Evolutionary conservation across 116 monocot genomes (phyloP).

Genomic region (Phalaenopsis hybrid): DNA sequence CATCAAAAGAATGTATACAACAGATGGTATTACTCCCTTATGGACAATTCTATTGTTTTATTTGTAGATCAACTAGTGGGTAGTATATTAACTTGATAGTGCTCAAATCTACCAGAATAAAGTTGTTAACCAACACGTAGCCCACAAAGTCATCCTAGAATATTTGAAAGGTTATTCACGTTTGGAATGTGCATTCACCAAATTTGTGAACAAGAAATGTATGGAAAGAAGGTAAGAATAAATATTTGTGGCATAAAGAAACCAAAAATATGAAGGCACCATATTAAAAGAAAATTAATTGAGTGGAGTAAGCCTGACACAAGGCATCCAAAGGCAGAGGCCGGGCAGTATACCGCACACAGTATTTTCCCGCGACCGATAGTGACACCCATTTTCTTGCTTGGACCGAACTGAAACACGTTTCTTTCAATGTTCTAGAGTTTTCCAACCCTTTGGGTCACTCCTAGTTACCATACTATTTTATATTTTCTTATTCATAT

Average conservation of each 20-base stretch:
- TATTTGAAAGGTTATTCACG: background rate
- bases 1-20: background rate
- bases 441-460: too few relatives aligned
- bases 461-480: too few relatives aligned
- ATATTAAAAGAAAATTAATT: background rate
- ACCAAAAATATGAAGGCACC: background rate
- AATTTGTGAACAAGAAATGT: background rate
- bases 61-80: background rate
- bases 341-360: too few relatives aligned
- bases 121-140: background rate
- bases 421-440: too few relatives aligned
- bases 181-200: background rate
- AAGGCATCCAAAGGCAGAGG: too few relatives aligned
- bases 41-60: background rate
- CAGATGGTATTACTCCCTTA: background rate
- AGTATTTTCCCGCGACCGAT: too few relatives aligned
- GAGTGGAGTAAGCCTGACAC: background rate
- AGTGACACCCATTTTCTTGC: too few relatives aligned
- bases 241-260: background rate
- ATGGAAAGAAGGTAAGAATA: background rate
- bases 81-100: background rate
- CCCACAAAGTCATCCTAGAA: background rate
- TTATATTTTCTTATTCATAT: too few relatives aligned
- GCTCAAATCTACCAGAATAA: background rate
- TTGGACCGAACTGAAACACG: too few relatives aligned